phyloP scores from a whole-genome alignment of 2,329 filamentous ascomycete species.

The Hypoxylon sp. region DNA sequence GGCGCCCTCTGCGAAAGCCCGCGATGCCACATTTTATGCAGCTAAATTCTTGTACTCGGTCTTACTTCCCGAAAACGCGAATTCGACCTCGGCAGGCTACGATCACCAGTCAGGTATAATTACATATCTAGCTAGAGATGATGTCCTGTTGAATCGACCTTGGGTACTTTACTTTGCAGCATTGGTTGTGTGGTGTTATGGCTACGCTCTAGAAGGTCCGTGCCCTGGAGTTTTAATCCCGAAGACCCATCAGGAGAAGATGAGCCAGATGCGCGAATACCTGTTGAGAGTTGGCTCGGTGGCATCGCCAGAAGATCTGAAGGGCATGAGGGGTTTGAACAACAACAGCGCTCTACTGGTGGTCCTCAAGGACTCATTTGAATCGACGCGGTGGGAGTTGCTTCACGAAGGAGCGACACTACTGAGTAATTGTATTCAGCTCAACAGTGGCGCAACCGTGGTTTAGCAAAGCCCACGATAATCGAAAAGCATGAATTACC shows the following conservation, averaged over 20 bases:
- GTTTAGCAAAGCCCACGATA: conserved; percentile 20
- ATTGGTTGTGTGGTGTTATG: conserved; percentile 95
- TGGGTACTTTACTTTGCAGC: conserved; percentile 97
- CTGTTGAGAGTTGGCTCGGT: conserved; percentile 81
- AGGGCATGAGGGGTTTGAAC: conserved; percentile 81
- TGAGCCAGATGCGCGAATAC: conserved; percentile 84
- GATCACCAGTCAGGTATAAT: conserved; percentile 58
- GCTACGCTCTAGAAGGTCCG: conserved; percentile 89
- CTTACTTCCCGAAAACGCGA: conserved; percentile 72
- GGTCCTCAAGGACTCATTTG: conserved; percentile 85
- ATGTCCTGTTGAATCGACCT: conserved; percentile 89
- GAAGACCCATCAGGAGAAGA: conserved; percentile 74
- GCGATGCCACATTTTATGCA: conserved; percentile 94
- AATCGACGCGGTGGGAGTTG: conserved; percentile 89
- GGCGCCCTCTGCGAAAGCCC: conserved; percentile 89
- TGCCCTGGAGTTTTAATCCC: conserved; percentile 69
- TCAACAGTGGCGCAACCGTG: conserved; percentile 58
- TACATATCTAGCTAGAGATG: conserved; percentile 85
- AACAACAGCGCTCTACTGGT: conserved; percentile 85
- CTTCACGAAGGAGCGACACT: conserved; percentile 88
- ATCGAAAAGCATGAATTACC: conserved; percentile 9
- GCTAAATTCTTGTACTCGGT: conserved; percentile 91
- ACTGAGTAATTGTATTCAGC: conserved; percentile 83
- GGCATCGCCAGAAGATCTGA: conserved; percentile 81
- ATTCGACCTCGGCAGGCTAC: conserved; percentile 58